Conservation (phyloP, 495 filamentous ascomycete species). For the Aspergillus leporis region DNA sequence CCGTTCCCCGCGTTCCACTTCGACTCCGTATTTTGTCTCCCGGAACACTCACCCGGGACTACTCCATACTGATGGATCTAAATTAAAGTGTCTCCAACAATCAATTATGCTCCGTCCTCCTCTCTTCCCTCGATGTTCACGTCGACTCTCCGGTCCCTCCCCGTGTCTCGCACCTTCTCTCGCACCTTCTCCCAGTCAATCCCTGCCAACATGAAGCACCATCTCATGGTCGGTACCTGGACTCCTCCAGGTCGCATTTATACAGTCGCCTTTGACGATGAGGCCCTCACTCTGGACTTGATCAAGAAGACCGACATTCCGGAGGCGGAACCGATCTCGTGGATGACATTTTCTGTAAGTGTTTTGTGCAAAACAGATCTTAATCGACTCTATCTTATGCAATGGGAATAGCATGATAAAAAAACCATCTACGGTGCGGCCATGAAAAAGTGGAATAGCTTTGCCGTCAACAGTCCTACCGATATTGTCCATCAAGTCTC, state of each 20-base stretch:
- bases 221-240: conserved; percentile 85
- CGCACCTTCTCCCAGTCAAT: conserved; percentile 8
- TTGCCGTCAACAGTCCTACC: conserved; percentile 71
- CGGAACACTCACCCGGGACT: too few relatives aligned
- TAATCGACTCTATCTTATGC: background rate
- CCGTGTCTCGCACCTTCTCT: background rate
- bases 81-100: background rate
- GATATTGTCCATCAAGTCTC: conserved; percentile 76
- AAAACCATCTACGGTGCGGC: conserved; percentile 84
- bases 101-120: background rate
- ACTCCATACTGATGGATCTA: too few relatives aligned
- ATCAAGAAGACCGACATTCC: conserved; percentile 79
- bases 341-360: conserved; percentile 83
- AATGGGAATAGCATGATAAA: conserved; percentile 58
- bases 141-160: conserved; percentile 3
- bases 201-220: conserved; percentile 63
- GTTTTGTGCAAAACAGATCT: background rate
- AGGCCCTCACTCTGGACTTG: conserved; percentile 65
- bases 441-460: conserved; percentile 89
- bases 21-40: too few relatives aligned
- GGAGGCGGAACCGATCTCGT: conserved; percentile 80
- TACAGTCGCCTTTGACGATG: conserved; percentile 80
- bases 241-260: conserved; percentile 83
- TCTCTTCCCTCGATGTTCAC: conserved; percentile 3
- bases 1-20: conserved; percentile 1